Evolutionary conservation across 805 yeast genomes (phyloP).

Genomic region (Kodamaea lidongshanica): DNA sequence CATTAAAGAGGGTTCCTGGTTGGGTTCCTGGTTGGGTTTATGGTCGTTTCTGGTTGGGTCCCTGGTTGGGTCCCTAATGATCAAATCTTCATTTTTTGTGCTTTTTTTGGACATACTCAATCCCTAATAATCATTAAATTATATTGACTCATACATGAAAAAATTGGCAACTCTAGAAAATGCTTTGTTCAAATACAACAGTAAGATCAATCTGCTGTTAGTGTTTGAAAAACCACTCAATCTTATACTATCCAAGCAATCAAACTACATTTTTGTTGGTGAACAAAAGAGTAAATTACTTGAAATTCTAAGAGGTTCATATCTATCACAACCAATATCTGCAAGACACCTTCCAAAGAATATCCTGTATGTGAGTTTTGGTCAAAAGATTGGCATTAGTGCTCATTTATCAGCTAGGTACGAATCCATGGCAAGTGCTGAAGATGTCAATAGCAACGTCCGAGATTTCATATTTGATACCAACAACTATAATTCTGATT

Average conservation of each 20-base stretch:
- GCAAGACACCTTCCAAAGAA: constrained; percentile 50
- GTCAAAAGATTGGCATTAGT: constrained; percentile 31
- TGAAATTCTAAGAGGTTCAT: constrained; percentile 50
- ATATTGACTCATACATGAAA: constrained; percentile 4
- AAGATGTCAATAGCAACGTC: constrained; percentile 11
- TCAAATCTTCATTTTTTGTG: too few species aligned
- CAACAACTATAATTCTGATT: constrained; percentile 42
- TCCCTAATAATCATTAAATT: too few species aligned
- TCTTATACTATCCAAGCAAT: constrained; percentile 20
- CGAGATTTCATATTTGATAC: constrained; percentile 51
- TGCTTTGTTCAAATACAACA: constrained; percentile 18
- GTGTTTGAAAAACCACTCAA: constrained; percentile 24
- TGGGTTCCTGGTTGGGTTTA: too few species aligned
- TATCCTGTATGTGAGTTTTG: constrained; percentile 29
- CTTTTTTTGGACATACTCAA: too few species aligned
- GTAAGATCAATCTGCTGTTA: constrained; percentile 3
- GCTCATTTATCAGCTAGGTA: constrained; percentile 86
- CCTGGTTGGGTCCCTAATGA: too few species aligned
- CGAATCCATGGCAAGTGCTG: constrained; percentile 51
- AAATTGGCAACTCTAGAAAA: constrained; percentile 18
- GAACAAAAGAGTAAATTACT: constrained; percentile 50
- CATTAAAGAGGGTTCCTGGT: too few species aligned
- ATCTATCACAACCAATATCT: constrained; percentile 45
- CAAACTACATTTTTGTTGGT: constrained; percentile 31
- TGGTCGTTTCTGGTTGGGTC: too few species aligned